Conservation (phyloP, 2,329 filamentous ascomycete species). For the Hymenotorrendiella dingleyae region DNA sequence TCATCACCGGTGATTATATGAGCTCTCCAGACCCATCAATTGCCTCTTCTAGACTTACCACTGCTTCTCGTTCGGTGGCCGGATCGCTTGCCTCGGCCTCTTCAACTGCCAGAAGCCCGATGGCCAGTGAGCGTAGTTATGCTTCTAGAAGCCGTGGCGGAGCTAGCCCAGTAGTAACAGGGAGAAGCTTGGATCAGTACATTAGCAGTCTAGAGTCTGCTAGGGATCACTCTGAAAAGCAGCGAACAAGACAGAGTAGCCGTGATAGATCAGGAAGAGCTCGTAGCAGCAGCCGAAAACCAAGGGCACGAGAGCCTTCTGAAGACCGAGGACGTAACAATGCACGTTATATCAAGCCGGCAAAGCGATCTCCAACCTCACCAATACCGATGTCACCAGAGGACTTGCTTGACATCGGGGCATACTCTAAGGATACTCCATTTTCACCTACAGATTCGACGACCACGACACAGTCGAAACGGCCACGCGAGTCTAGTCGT, state of each 20-base stretch:
- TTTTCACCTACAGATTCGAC: slow-evolving; percentile 17
- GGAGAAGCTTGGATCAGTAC: slow-evolving; percentile 71
- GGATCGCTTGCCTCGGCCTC: slow-evolving; percentile 52
- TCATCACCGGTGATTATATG: slow-evolving; percentile 44
- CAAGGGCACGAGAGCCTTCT: slow-evolving; percentile 53
- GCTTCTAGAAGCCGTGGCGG: slow-evolving; percentile 34
- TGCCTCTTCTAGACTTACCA: slow-evolving; percentile 49
- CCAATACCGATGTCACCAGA: slow-evolving; percentile 93
- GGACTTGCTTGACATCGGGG: slow-evolving; percentile 59
- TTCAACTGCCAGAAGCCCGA: slow-evolving; percentile 37
- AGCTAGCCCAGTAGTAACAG: slow-evolving; percentile 51
- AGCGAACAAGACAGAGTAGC: slow-evolving; percentile 41
- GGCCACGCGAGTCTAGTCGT: slow-evolving; percentile 18
- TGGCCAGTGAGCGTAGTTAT: slow-evolving; percentile 40
- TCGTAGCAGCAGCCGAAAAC: slow-evolving; percentile 44
- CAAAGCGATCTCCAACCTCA: slow-evolving; percentile 84
- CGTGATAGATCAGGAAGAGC: slow-evolving; percentile 43
- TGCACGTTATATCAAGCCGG: slow-evolving; percentile 63
- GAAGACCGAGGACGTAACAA: slow-evolving; percentile 64
- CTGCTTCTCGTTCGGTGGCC: slow-evolving; percentile 37
- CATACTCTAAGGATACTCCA: slow-evolving; percentile 28
- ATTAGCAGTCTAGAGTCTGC: slow-evolving; percentile 81
- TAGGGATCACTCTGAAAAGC: slow-evolving; percentile 52
- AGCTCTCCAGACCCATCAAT: slow-evolving; percentile 53
- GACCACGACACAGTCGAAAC: slow-evolving; percentile 15